These are phyloP conservation scores for Clausena lansium DNA, from an alignment of 345 rosid genomes.

Conservation along the genomic window DNA sequence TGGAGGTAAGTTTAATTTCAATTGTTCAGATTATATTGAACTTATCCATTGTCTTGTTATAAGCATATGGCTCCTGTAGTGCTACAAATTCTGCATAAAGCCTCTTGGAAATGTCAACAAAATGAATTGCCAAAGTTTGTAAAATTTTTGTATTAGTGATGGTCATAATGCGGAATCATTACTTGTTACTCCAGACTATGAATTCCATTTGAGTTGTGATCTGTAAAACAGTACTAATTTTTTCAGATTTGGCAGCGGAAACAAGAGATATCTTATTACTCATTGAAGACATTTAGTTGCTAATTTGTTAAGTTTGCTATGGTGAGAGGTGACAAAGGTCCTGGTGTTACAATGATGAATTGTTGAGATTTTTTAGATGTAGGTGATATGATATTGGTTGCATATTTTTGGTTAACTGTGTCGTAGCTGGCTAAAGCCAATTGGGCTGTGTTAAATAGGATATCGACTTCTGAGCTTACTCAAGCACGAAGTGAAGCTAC, in stretches of 20 bases:
- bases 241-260: not conserved
- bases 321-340: not conserved
- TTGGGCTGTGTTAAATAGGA: not conserved
- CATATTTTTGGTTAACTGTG: not conserved
- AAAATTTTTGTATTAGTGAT: not conserved
- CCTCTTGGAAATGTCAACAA: not conserved
- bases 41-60: not conserved
- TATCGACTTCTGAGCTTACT: not conserved
- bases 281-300: not conserved
- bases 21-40: not conserved
- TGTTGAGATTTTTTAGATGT: not conserved
- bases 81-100: not conserved
- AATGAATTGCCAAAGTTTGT: not conserved
- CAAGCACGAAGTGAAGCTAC: not conserved
- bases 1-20: slow-evolving; percentile 9
- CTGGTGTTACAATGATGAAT: not conserved
- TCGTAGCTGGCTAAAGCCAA: not conserved
- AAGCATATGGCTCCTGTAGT: no score
- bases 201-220: not conserved
- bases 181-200: not conserved
- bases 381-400: not conserved
- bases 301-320: not conserved
- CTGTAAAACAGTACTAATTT: not conserved
- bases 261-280: not conserved
- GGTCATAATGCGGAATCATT: not conserved